Evolutionary conservation across 257 asterid genomes (phyloP).

Genomic region (Parsonsia alboflavescens): DNA sequence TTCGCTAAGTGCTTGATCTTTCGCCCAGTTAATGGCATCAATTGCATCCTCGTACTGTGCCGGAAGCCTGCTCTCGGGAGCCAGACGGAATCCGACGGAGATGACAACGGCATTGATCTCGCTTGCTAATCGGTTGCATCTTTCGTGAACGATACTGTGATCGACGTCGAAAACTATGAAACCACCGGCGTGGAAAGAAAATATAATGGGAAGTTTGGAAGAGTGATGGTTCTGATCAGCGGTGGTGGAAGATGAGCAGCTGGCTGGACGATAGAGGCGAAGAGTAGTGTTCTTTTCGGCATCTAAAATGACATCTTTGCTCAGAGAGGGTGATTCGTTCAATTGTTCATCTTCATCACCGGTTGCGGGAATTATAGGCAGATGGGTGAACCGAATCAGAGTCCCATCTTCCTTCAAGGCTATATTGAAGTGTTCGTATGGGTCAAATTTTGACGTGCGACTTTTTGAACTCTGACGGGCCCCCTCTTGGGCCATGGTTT

Average conservation of each 20-base stretch:
- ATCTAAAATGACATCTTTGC: conserved; percentile 68
- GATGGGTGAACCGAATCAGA: conserved; percentile 56
- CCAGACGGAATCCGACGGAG: conserved; percentile 65
- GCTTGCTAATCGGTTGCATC: conserved; percentile 35
- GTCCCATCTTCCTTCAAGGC: conserved; percentile 54
- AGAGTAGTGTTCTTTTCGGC: conserved; percentile 57
- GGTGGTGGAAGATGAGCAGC: conserved; percentile 27
- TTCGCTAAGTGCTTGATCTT: conserved; percentile 32
- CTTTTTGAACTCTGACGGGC: not conserved
- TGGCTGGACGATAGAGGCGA: conserved; percentile 72
- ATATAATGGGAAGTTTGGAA: conserved; percentile 65
- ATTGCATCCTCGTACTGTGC: conserved; percentile 76
- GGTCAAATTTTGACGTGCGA: conserved; percentile 56
- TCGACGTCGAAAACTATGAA: conserved; percentile 50
- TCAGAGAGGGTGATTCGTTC: conserved; percentile 42
- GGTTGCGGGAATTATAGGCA: conserved; percentile 56
- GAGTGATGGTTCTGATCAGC: conserved; percentile 35
- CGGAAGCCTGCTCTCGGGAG: conserved; percentile 85
- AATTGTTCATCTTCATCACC: conserved; percentile 34
- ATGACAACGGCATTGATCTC: conserved; percentile 60
- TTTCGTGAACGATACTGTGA: conserved; percentile 44
- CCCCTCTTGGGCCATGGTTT: not conserved
- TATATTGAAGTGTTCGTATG: conserved; percentile 59
- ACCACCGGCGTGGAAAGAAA: conserved; percentile 62
- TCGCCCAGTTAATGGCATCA: conserved; percentile 62